Evolutionary conservation across 2,329 filamentous ascomycete species (phyloP), one percentile per base, ranked within the genome.

Genomic region (Colletotrichum coccodes): DNA sequence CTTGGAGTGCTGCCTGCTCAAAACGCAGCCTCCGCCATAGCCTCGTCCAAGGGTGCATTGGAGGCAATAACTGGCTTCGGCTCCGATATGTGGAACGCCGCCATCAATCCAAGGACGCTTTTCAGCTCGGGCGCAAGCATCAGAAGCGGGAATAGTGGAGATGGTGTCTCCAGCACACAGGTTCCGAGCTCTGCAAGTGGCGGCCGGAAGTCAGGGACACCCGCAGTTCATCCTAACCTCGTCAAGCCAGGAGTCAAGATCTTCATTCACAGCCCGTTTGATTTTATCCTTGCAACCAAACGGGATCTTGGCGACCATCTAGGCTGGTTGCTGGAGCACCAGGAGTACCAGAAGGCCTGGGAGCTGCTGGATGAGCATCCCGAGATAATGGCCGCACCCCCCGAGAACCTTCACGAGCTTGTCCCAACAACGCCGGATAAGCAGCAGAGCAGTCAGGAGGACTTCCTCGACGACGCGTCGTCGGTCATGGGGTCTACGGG

Each of bases 241-340:
- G 74, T 85, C 72, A 86, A 89, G 75, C 84, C 83, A 58, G 86
- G 88, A 2, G 79, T 86, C 73, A 86, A 98, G 75, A 92, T 99
- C 18, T 98, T 98, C 77, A 94, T 99, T 46, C 94, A 97, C 75
- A 98, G 94, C 74, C 96, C 96, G 0, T 99, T 97, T 76, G 96
- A 99, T 79, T 98, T 95, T 75, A 92, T 98, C n/a, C 83, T 98
- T 62, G 94, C 94, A 0, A 94, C 96, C 3, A 95, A 95, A 77
- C 87, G 96, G 73, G 95, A 97, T 75, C 85, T 97, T 18, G 85
- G 90, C 4, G 96, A 99, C 79, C 94, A 97, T 75, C 83, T 98
- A 26, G 84, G 86, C 8, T 99, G 95, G 95, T 84, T 98, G 16
- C 78, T 97, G 32, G 92, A 95, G 67, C 93, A 91, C 70, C 88